Percentiles rank a stretch among this genome's conserved stretches.
Conservation (phyloP, 2,329 filamentous ascomycete species). For the Fusarium goolgardi region DNA sequence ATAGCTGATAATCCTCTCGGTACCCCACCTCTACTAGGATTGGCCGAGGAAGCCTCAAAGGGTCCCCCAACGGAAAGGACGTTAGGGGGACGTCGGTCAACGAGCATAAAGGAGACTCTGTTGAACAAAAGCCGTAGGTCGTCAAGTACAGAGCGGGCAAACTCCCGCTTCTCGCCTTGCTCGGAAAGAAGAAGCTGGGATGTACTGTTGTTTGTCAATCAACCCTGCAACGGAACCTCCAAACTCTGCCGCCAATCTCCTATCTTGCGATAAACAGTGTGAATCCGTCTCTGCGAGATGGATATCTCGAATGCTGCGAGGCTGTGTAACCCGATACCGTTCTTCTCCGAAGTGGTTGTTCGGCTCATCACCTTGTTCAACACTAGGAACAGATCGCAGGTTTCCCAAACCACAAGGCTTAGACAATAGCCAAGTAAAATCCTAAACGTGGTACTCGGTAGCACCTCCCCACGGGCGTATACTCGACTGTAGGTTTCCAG, state of each 20-base stretch:
- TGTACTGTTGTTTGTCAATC: conserved; percentile 40
- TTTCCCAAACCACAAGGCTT: conserved; percentile 32
- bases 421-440: conserved; percentile 21
- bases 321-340: conserved; percentile 39
- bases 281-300: conserved; percentile 31
- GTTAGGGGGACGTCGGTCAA: conserved; percentile 39
- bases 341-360: conserved; percentile 36
- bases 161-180: conserved; percentile 32
- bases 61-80: conserved; percentile 34
- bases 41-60: conserved; percentile 33
- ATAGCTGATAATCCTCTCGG: conserved; percentile 52
- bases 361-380: conserved; percentile 39
- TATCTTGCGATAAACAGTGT: conserved; percentile 28
- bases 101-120: conserved; percentile 44
- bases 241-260: conserved; percentile 30
- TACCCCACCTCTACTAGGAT: conserved; percentile 31
- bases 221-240: conserved; percentile 33
- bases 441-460: conserved; percentile 20
- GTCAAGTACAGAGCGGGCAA: conserved; percentile 37
- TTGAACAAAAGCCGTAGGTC: conserved; percentile 35
- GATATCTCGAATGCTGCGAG: conserved; percentile 38
- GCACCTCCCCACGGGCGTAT: conserved; percentile 13
- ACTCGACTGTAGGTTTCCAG: conserved; percentile 13
- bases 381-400: conserved; percentile 33
- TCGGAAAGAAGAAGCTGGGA: conserved; percentile 25